Evolutionary conservation across 2,329 filamentous ascomycete species (phyloP), one percentile per base, ranked within the genome.

Genomic region (Paecilomyces dactylethromorphus): DNA sequence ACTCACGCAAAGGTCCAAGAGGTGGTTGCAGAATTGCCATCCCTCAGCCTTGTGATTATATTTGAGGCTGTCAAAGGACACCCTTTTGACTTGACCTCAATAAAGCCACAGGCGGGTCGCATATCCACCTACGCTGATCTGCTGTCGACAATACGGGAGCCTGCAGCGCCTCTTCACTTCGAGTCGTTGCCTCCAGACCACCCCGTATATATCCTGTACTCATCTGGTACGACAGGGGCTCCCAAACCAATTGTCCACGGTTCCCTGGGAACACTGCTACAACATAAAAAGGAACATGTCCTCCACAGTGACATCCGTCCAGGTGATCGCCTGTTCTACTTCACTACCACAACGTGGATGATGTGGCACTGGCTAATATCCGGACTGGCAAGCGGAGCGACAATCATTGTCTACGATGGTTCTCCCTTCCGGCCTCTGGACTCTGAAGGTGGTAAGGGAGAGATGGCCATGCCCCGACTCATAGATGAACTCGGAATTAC

Each of bases 361-460:
- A 97, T 97, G 93, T 97, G 92, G 92, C 93, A 97, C 73, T 97
- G 93, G 92, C 87, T 92, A 49, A 84, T 97, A 21, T 93, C 91
- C 0, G 91, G 88, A 5, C 85, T 97, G 3, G 90, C 92, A 10
- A 87, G 86, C 31, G 93, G 93, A 56, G 84, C 90, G 11, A 93
- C 91, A 0, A 79, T 97, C 12, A 82, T 97, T 21, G 82, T 97
- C 3, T 99, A 97, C 75, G 91, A 96, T 56, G 94, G 94, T 54
- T 96, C 91, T 0, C 94, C 94, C 0, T 97, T 97, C 79, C 82
- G 83, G 54, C 90, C 89, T 0, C 81, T 82, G 1, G 78, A 81
- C 49, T 68, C 74, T 7, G 83, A 84, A 57, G 75, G 80, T 6
- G 74, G 73, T 2, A 81, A 89, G 59, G 89, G 89, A 56, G 84